Conservation (phyloP, 2,329 filamentous ascomycete species). For the Immersiporthe knoxdaviesiana region DNA sequence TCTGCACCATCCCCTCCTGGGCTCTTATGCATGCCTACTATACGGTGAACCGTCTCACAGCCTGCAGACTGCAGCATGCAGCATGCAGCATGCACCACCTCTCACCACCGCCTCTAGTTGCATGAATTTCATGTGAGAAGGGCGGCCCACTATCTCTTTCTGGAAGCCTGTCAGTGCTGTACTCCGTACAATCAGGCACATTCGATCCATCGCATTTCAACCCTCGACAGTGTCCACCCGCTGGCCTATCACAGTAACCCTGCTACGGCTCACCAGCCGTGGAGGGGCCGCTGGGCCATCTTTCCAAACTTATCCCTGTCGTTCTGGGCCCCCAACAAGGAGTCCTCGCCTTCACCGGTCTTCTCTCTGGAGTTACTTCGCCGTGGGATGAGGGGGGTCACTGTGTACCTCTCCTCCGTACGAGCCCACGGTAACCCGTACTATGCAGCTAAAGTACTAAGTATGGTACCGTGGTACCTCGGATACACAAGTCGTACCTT, state of each 20-base stretch:
- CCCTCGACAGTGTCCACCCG: conserved; percentile 6
- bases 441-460: too few relatives aligned
- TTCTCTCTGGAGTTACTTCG: conserved; percentile 17
- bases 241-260: neutral
- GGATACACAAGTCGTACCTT: conserved; percentile 22
- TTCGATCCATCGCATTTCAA: conserved; percentile 25
- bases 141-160: conserved; percentile 28
- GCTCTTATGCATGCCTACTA: conserved; percentile 1
- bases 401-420: conserved; percentile 5
- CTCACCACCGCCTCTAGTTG: conserved; percentile 22
- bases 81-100: too few relatives aligned
- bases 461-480: conserved; percentile 10
- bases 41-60: conserved; percentile 13
- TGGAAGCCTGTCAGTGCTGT: conserved; percentile 25
- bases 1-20: conserved; percentile 7
- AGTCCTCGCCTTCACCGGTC: conserved; percentile 28
- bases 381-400: conserved; percentile 2
- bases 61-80: neutral
- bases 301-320: conserved; percentile 17
- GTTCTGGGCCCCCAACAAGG: conserved; percentile 11
- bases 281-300: conserved; percentile 20
- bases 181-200: conserved; percentile 21
- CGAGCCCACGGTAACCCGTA: conserved; percentile 5
- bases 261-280: conserved; percentile 8
- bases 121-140: conserved; percentile 24